Conservation (phyloP, 2,329 filamentous ascomycete species). For the Penicillium vulpinum region DNA sequence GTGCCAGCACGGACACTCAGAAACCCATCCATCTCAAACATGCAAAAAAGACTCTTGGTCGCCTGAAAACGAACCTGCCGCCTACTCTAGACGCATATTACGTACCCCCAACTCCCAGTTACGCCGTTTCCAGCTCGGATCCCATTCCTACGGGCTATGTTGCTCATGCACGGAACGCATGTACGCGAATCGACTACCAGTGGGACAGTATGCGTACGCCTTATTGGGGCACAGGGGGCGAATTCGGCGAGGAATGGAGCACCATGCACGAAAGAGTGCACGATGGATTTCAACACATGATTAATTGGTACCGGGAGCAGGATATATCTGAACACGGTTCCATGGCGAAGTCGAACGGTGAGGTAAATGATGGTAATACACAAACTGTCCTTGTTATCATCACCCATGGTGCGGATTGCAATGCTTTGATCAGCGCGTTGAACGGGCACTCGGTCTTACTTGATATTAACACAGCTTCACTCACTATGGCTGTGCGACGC, state of each 20-base stretch:
- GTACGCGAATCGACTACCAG: constrained; percentile 82
- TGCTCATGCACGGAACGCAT: constrained; percentile 84
- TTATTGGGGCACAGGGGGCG: constrained; percentile 83
- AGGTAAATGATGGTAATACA: constrained; percentile 57
- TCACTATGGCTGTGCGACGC: constrained; percentile 80
- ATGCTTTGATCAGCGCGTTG: constrained; percentile 88
- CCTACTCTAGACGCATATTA: constrained; percentile 55
- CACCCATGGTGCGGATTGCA: constrained; percentile 93
- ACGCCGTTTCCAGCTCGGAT: constrained; percentile 76
- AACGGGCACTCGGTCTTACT: constrained; percentile 88
- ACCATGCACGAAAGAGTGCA: constrained; percentile 91
- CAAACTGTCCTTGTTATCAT: constrained; percentile 84
- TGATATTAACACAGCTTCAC: constrained; percentile 84
- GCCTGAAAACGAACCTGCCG: constrained; percentile 35
- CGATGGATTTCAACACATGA: constrained; percentile 71
- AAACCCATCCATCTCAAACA: constrained; percentile 23
- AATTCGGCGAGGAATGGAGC: constrained; percentile 92
- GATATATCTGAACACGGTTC: constrained; percentile 12
- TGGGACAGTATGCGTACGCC: constrained; percentile 89
- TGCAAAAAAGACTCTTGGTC: constrained; percentile 27
- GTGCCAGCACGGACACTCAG: constrained; percentile 50
- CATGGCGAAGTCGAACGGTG: constrained; percentile 6
- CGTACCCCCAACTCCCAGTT: constrained; percentile 73
- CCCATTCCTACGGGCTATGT: constrained; percentile 87
- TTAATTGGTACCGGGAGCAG: constrained; percentile 75